Evolutionary conservation across 2,329 filamentous ascomycete species (phyloP).

Genomic region (Sclerotinia spermophila): DNA sequence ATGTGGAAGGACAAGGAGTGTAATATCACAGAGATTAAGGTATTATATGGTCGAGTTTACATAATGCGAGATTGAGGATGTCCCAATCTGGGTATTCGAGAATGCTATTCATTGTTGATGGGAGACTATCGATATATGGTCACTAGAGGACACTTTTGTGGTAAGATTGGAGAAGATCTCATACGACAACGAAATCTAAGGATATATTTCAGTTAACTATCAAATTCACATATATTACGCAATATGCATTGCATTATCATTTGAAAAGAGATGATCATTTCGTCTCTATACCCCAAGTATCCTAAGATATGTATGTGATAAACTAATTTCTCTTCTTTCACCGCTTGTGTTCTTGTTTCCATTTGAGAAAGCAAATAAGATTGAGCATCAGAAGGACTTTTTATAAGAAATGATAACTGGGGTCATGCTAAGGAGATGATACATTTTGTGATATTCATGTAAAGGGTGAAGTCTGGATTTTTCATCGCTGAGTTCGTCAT

Average conservation of each 20-base stretch:
- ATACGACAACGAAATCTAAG: not conserved
- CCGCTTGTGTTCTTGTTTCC: not conserved
- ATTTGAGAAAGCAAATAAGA: not conserved
- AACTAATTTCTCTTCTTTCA: not conserved
- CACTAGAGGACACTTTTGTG: not conserved
- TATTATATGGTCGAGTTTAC: not conserved
- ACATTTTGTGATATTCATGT: not conserved
- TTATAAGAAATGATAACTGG: not conserved
- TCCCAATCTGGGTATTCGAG: not conserved
- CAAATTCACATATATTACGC: not conserved
- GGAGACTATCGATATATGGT: not conserved
- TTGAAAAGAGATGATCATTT: not conserved
- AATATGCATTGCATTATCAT: not conserved
- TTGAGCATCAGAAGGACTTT: not conserved
- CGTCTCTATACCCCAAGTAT: not conserved
- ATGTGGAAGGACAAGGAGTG: fast-evolving
- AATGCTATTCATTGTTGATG: not conserved
- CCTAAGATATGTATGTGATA: not conserved
- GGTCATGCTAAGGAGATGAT: not conserved
- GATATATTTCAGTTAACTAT: not conserved
- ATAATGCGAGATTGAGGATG: not conserved
- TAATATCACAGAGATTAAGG: not conserved
- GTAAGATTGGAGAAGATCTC: not conserved
- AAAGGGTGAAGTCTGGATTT: not conserved
- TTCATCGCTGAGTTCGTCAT: not conserved